Base-by-base conservation (phyloP, 169 alveolate genomes). In the Babesia caballi region DNA sequence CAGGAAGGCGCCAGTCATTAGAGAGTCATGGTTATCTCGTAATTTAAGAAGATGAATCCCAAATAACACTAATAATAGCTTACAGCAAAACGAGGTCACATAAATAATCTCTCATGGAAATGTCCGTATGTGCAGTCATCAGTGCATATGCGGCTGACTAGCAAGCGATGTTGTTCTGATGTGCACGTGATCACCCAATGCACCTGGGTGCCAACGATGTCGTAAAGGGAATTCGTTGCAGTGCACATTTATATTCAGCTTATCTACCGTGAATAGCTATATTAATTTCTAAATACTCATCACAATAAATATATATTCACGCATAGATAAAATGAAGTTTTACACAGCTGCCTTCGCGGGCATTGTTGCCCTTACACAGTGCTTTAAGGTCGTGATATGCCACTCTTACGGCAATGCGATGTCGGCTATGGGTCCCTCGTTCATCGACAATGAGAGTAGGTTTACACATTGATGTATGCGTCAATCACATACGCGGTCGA, bases 121-220 rank as follows among this genome's bases (percentile, higher is more conserved):
- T n/a, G n/a, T n/a, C n/a, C n/a, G n/a, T n/a, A n/a, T n/a, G n/a
- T n/a, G n/a, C n/a, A n/a, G n/a, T n/a, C n/a, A n/a, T n/a, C n/a
- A n/a, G n/a, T n/a, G n/a, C n/a, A n/a, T n/a, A n/a, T n/a, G n/a
- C n/a, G n/a, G n/a, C n/a, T n/a, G n/a, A n/a, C n/a, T n/a, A n/a
- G 14, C 44, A 3, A 38, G 44, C 6, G 61, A 63, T 28, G 61
- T 63, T 30, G 73, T 63, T 63, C 6, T 36, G 12, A 8, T n/a
- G 73, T 63, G 73, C 73, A 63, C 73, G 17, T 21, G 36, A 27
- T 11, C 30, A 0, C 23, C 69, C 61, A 33, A 63, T 63, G 73
- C 73, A 44, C 50, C 9, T 47, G 36, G 73, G 73, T 63, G 73
- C 73, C 54, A 36, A 49, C 38, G 73, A 28, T 49, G 54, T 63